Conservation (phyloP, 2,329 filamentous ascomycete species). For the Microdochium nivale region DNA sequence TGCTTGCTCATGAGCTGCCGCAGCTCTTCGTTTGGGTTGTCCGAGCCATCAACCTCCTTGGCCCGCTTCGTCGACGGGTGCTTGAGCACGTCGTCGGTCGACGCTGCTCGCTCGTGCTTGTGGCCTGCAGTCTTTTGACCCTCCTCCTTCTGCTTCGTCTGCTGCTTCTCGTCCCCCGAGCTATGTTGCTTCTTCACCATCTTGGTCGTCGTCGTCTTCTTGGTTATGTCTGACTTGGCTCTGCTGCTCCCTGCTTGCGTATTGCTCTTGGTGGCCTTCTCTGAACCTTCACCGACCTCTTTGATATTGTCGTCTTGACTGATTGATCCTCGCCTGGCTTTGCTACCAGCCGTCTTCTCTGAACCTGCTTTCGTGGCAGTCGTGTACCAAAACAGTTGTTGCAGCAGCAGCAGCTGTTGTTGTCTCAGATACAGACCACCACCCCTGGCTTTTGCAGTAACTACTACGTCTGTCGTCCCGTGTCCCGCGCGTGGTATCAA, state of each 20-base stretch:
- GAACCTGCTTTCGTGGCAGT: not conserved
- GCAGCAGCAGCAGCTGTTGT: not conserved
- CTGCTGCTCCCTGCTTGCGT: not conserved
- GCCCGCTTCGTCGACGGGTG: slow-evolving; percentile 16
- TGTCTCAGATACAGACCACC: not conserved
- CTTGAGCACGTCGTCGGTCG: slow-evolving; percentile 11
- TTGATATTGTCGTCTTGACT: no score
- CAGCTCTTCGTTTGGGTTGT: slow-evolving; percentile 10
- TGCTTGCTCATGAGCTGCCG: slow-evolving; percentile 5
- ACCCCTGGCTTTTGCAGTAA: no score
- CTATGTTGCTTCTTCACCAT: no score
- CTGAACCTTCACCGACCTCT: not conserved
- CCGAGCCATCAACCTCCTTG: slow-evolving; percentile 13
- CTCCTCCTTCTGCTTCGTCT: not conserved
- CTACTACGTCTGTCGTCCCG: no score
- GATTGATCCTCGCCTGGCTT: not conserved
- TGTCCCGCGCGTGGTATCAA: no score
- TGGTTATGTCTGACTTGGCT: no score
- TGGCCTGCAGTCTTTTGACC: not conserved
- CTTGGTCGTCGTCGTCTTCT: no score
- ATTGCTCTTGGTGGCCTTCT: not conserved
- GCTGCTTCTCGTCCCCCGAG: no score
- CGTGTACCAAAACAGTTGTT: not conserved
- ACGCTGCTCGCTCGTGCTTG: slow-evolving; percentile 10
- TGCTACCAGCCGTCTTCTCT: not conserved